These are phyloP conservation scores for Calonectria leucothoes DNA, from an alignment of 2,329 filamentous ascomycete species.

Conservation along the genomic window DNA sequence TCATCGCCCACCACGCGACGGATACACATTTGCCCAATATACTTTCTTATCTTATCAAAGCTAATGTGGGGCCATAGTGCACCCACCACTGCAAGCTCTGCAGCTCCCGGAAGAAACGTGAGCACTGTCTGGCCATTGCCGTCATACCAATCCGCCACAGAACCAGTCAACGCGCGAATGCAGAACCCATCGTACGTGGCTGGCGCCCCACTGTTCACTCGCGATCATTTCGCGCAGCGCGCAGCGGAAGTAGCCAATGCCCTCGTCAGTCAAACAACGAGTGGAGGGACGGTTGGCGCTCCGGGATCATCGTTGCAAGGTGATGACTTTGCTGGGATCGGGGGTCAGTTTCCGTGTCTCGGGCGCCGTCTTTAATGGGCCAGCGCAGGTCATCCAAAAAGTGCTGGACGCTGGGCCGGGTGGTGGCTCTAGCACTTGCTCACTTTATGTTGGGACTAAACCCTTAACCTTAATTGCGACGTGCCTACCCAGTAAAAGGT, in stretches of 20 bases:
- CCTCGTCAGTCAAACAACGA: not conserved
- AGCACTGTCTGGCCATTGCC: not conserved
- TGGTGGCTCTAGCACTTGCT: too few species aligned
- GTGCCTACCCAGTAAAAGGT: not conserved
- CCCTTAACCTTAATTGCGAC: not conserved
- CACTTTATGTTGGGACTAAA: not conserved
- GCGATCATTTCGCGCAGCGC: not conserved
- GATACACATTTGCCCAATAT: not conserved
- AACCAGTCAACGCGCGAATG: not conserved
- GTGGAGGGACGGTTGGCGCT: not conserved
- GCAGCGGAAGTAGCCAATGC: not conserved
- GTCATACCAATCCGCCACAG: not conserved
- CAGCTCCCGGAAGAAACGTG: not conserved
- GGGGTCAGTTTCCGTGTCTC: not conserved
- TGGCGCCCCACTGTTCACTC: not conserved
- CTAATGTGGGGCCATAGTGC: not conserved
- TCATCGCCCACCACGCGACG: not conserved
- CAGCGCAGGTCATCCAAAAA: not conserved
- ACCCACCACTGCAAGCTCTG: not conserved
- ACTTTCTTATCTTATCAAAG: not conserved
- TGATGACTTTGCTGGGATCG: not conserved
- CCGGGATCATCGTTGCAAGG: not conserved
- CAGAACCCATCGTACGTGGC: not conserved
- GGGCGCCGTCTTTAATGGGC: not conserved
- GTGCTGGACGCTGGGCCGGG: not conserved